Percentiles rank a stretch among this genome's conserved stretches.
Conservation (phyloP, 2,329 filamentous ascomycete genomes). For the Raffaelea albimanens region DNA sequence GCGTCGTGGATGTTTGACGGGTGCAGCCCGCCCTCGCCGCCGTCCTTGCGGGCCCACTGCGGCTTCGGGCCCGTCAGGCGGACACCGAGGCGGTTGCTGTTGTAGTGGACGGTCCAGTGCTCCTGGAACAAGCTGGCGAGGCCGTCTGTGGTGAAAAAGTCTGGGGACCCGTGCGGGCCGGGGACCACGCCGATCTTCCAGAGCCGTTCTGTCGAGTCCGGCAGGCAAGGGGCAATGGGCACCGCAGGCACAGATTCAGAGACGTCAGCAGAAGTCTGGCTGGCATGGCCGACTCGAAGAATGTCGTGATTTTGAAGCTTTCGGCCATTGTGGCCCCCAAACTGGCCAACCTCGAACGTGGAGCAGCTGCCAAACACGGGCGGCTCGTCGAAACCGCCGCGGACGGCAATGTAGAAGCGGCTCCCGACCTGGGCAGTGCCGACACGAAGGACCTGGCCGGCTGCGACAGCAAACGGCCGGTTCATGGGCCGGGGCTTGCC, state of each 20-base stretch:
- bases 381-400: conserved; percentile 24
- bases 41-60: conserved; percentile 1
- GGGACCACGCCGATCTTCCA: no score
- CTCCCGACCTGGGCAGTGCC: conserved; percentile 20
- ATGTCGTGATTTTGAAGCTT: conserved; percentile 43
- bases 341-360: no score
- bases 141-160: conserved; percentile 18
- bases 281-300: conserved; percentile 27
- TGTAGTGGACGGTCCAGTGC: conserved; percentile 4
- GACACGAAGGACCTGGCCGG: not conserved
- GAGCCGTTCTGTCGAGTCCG: no score
- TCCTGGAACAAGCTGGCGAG: not conserved
- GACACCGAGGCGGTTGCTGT: conserved; percentile 4
- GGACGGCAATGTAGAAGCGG: conserved; percentile 48
- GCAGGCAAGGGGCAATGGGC: no score
- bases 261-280: no score
- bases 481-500: conserved; percentile 37
- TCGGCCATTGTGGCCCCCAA: conserved; percentile 50
- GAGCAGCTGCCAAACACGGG: no score
- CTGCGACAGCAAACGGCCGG: conserved; percentile 36
- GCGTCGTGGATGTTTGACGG: conserved; percentile 7
- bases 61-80: conserved; percentile 4
- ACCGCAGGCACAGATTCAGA: no score
- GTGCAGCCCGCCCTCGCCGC: conserved; percentile 8
- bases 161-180: conserved; percentile 20